Percentiles rank a stretch among this genome's conserved stretches.
Evolutionary conservation across 208 protist species (phyloP).

Genomic region (Strigomonas galati): DNA sequence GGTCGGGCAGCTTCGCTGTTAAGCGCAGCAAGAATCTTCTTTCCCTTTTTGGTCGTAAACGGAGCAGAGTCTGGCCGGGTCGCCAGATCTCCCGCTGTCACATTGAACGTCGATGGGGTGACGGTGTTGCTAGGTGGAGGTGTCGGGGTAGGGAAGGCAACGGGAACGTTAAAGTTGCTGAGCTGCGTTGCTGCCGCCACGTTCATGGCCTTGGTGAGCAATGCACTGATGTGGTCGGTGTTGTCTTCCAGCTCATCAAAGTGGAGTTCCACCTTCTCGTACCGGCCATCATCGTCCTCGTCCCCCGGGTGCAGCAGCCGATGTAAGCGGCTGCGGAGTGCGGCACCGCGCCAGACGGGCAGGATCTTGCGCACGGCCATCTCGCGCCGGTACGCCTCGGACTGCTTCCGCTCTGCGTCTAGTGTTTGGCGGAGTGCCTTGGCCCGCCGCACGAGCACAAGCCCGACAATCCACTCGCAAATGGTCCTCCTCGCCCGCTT

Average conservation of each 20-base stretch:
- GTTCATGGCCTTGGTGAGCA: constrained; percentile 38
- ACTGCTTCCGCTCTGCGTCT: constrained; percentile 17
- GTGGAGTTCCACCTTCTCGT: constrained; percentile 44
- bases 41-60: background rate
- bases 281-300: constrained; percentile 50
- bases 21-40: background rate
- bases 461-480: constrained; percentile 26
- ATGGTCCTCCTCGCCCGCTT: constrained; percentile 26
- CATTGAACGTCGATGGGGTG: background rate
- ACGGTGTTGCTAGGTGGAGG: background rate
- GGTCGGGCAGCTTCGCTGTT: background rate
- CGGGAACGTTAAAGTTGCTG: constrained; percentile 22
- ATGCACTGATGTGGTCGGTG: constrained; percentile 17
- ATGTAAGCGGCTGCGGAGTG: constrained; percentile 56
- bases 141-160: background rate
- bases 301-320: constrained; percentile 38
- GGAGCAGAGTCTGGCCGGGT: background rate
- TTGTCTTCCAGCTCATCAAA: constrained; percentile 22
- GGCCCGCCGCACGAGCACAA: constrained; percentile 23
- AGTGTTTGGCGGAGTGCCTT: constrained; percentile 28
- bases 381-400: constrained; percentile 35
- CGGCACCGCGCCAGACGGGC: constrained; percentile 80
- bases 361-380: constrained; percentile 68
- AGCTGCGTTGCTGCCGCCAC: constrained; percentile 16
- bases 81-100: background rate